A percentile compares a stretch with the other conserved stretches of the same genome.
Evolutionary conservation across 768 basidiomycete genomes (phyloP).

Genomic region (Hypholoma sublateritium): DNA sequence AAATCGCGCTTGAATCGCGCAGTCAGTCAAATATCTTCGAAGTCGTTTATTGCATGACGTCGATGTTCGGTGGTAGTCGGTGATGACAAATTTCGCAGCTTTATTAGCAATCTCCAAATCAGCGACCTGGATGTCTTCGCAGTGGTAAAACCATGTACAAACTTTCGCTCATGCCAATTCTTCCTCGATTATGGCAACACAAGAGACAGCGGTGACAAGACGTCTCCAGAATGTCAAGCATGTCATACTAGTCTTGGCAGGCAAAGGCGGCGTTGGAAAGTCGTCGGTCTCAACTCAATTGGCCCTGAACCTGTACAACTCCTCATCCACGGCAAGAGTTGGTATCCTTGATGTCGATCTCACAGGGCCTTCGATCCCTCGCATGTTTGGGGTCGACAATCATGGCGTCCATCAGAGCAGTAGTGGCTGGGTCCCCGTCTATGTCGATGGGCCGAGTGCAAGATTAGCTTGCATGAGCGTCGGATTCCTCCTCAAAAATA

Average conservation of each 20-base stretch:
- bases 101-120: conserved; percentile 19
- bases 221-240: conserved; percentile 76
- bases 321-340: conserved; percentile 64
- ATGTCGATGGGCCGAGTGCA: conserved; percentile 76
- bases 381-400: conserved; percentile 91
- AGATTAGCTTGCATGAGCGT: conserved; percentile 95
- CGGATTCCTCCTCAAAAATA: conserved; percentile 88
- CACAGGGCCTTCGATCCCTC: conserved; percentile 92
- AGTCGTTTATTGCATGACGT: background rate
- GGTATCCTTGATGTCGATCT: conserved; percentile 95
- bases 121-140: conserved; percentile 3
- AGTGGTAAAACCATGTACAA: conserved; percentile 12
- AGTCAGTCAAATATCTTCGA: no score
- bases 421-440: conserved; percentile 97
- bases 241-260: conserved; percentile 90
- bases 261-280: conserved; percentile 98
- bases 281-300: conserved; percentile 94
- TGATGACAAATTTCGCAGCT: conserved; percentile 18
- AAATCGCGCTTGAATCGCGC: no score
- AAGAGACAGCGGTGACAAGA: conserved; percentile 60
- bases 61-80: conserved; percentile 2
- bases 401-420: conserved; percentile 90
- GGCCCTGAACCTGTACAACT: conserved; percentile 80
- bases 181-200: conserved; percentile 29
- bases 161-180: conserved; percentile 9